Evolutionary conservation across 495 filamentous ascomycete species (phyloP), one percentile per base, ranked within the genome.

Genomic region (Xylaria bambusicola): DNA sequence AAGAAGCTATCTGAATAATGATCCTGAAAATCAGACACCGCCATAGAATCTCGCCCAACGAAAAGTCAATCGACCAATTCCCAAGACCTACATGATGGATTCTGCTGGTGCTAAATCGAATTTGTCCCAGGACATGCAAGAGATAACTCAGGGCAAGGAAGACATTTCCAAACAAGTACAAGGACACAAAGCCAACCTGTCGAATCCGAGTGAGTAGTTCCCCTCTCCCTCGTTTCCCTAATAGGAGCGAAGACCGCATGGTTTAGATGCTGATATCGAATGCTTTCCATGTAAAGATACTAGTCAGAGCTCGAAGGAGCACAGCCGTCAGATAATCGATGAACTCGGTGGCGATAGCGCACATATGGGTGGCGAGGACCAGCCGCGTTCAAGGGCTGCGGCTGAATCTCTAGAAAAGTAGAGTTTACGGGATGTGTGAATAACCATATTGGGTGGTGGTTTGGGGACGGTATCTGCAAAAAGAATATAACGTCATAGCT

Each of bases 121-220:
- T 56, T 61, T 75, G 56, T 74, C 71, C 38, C 65, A 69, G 46
- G 72, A 75, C 70, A 74, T 75, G 73, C 52, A 73, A 62, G 73
- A 75, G 63, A 57, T 75, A 33, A 60, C 8, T 26, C 46, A 71
- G 46, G 71, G 73, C 42, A 71, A 65, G 65, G 71, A 75, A 56
- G 50, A 66, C n/a, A 69, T 64, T 6, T 65, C 66, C 35, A 65
- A 65, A 38, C 29, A 49, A 13, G 73, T 75, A 24, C 54, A 63
- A 29, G 67, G 69, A 3, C 69, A 71, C 38, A 68, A 68, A 50
- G 65, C 69, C 18, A 71, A 71, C 40, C 47, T 71, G 15, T 51
- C 56, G 0, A 66, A 71, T 33, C 69, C 68, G 15, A 70, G 65
- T 60, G 2, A 45, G 57, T 45, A 36, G 10, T 42, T 8, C 44